Evolutionary conservation across 805 yeast species (phyloP), one percentile per base, ranked within the genome.

Genomic region (Teunomyces atbi): DNA sequence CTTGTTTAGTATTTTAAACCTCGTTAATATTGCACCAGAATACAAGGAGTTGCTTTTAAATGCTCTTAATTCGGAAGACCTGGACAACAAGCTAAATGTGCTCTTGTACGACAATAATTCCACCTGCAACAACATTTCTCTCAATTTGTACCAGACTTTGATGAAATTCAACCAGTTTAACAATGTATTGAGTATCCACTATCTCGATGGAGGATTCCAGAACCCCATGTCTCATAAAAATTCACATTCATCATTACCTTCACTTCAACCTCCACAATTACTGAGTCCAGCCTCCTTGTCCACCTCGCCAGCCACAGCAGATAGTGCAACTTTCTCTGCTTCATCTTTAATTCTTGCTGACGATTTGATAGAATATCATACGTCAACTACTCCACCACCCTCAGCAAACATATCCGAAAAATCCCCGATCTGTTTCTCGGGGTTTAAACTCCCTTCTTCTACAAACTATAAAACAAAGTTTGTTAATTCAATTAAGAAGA

Each of bases 401-500:
- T 30, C 41, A 2, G 33, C 42, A 3, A 26, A 18, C 8, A 19
- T 23, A 3, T 19, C 26, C 8, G 44, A 44, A 15, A 20, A 8
- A 44, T 21, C 44, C 32, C 16, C 34, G 15, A 13, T 45, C 32
- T 55, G 49, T 23, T 55, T 74, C 19, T 64, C 75, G 0, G 76
- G 77, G 1, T 73, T 74, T 53, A 62, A 69, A 8, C 56, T 74
- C 21, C 79, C 79, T 3, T 61, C 73, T 4, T 65, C 70, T 3
- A 64, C 72, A 3, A 68, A 71, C 26, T 59, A 66, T 18, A 60
- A 62, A 39, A 65, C 60, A 40, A 68, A 64, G 51, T 65, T 71
- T 42, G 57, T 71, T 15, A 60, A 65, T 37, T 60, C 70, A 0
- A 64, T 72, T 46, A 69, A 68, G 45, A 68, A 62, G 37, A 68